Base-by-base conservation (phyloP, 331 rosid species). In the Malus hybrid region DNA sequence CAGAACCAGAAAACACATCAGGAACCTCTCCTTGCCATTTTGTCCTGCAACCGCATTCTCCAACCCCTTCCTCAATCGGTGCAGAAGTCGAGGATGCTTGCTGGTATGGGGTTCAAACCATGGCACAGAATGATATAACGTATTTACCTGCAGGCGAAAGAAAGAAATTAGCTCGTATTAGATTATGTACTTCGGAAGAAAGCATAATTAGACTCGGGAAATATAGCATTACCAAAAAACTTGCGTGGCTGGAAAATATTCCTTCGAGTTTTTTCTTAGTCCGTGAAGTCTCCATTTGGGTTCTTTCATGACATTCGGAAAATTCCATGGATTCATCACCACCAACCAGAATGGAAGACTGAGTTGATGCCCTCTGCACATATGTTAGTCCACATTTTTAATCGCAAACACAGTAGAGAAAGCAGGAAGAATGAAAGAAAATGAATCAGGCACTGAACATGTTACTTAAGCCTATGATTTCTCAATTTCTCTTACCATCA, bases 401-500 rank as follows among this genome's bases (percentile, higher is more conserved):
- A 28, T 63, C 7, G 1, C 31, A 28, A 15, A 62, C 67, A 63
- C 18, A 29, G 16, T 63, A 63, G 60, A 60, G 24, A 63, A 22
- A 70, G 52, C 55, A 36, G 24, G 32, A 1, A 16, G 10, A 32
- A 69, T 5, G 11, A 28, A 48, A 24, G n/a, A 39, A 13, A 42
- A 62, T 24, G 67, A 27, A 28, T 60, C 29, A 55, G 12, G 67
- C 80, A 55, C 10, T 29, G 67, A 55, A 54, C 64, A 6, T 32
- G 20, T 46, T 12, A 46, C 52, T 2, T n/a, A 19, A 32, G 75
- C 11, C 7, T 55, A 54, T 46, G 52, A 46, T 46, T 13, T 46
- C 52, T 46, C 52, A 46, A 46, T 46, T 46, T 72, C 66, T 76
- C 91, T 87, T 88, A 90, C 99, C 76, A 87, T 93, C 93, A 87